Conservation (phyloP, 257 asterid genomes). For the Solanum pennellii region DNA sequence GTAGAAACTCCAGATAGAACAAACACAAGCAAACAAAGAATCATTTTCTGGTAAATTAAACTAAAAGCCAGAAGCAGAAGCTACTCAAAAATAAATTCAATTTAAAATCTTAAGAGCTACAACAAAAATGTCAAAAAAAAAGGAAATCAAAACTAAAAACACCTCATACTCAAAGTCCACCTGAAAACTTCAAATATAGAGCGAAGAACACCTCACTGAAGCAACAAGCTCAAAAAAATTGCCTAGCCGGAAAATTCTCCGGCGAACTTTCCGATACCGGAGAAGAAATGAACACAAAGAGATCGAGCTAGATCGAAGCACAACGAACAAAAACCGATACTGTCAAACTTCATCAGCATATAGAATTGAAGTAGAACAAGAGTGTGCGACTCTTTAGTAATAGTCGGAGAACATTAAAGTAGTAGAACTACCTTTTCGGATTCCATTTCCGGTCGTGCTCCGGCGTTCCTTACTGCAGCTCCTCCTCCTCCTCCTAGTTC, state of each 20-base stretch:
- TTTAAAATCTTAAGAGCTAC: not conserved
- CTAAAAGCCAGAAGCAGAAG: not conserved
- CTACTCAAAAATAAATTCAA: not conserved
- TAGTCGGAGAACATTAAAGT: not conserved
- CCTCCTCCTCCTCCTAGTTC: conserved; percentile 38
- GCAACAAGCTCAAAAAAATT: not conserved
- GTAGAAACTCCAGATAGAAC: not conserved
- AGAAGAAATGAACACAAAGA: conserved; percentile 3
- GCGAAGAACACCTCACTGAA: not conserved
- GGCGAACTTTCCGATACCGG: conserved; percentile 6
- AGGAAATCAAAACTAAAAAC: not conserved
- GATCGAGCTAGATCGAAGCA: conserved; percentile 42
- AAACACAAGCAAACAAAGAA: not conserved
- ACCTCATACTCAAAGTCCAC: not conserved
- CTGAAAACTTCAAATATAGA: not conserved
- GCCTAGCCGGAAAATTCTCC: conserved; percentile 22
- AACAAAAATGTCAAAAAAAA: not conserved
- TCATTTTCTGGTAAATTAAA: not conserved
- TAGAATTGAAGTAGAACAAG: not conserved
- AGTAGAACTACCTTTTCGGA: conserved; percentile 40
- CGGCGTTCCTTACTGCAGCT: conserved; percentile 35
- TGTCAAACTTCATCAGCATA: not conserved
- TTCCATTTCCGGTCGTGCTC: conserved; percentile 39
- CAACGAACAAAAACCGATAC: not conserved
- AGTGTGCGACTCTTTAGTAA: not conserved